Evolutionary conservation across 371 early-diverging fungal genomes (phyloP).

Genomic region (Mucor piriformis): DNA sequence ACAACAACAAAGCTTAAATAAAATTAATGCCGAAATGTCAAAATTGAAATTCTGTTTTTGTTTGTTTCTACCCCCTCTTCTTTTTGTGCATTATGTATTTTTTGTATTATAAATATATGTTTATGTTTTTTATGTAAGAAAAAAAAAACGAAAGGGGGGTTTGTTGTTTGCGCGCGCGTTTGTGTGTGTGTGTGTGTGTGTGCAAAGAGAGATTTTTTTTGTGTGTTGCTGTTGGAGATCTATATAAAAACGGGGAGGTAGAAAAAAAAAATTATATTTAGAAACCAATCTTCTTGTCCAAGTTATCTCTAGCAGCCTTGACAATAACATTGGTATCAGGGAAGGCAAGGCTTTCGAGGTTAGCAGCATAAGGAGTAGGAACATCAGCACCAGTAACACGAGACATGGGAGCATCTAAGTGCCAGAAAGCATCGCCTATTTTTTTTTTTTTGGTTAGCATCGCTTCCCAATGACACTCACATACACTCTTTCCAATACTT

Average conservation of each 20-base stretch:
- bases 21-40: too few species aligned
- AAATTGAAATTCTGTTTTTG: too few species aligned
- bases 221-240: background rate
- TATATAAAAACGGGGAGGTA: background rate
- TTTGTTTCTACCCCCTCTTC: too few species aligned
- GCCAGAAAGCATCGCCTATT: slow-evolving; percentile 88
- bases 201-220: slow-evolving; percentile 1
- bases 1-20: too few species aligned
- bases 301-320: slow-evolving; percentile 69
- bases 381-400: slow-evolving; percentile 98
- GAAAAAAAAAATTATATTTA: slow-evolving; percentile 5
- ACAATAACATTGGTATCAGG: slow-evolving; percentile 89
- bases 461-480: too few species aligned
- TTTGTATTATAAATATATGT: too few species aligned
- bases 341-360: slow-evolving; percentile 91
- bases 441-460: too few species aligned
- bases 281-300: slow-evolving; percentile 55
- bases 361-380: slow-evolving; percentile 98
- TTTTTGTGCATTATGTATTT: too few species aligned
- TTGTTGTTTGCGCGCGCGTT: too few species aligned
- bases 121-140: too few species aligned
- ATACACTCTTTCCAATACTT: slow-evolving; percentile 23
- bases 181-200: too few species aligned
- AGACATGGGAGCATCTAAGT: slow-evolving; percentile 94
- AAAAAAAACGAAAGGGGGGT: too few species aligned